These are phyloP conservation scores for Colletotrichum gigasporum DNA, from an alignment of 2,329 filamentous ascomycete species.

Conservation along the genomic window DNA sequence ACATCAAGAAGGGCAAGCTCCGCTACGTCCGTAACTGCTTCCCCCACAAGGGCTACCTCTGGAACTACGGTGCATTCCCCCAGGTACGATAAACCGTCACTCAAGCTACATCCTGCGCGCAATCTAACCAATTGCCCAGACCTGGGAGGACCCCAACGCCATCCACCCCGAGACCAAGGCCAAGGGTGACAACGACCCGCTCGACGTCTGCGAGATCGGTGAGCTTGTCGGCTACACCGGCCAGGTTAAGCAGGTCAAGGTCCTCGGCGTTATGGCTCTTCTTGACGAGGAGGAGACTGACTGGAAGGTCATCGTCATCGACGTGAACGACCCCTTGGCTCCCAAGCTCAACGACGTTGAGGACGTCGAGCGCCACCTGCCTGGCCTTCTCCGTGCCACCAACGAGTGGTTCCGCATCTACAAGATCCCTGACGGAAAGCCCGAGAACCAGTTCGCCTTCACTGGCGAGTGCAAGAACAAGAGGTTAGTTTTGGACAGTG, in stretches of 20 bases:
- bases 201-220: slow-evolving; percentile 99
- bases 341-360: slow-evolving; percentile 98
- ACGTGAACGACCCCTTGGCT: slow-evolving; percentile 96
- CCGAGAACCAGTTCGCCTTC: slow-evolving; percentile 99
- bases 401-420: slow-evolving; percentile 99
- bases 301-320: slow-evolving; percentile 99
- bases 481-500: slow-evolving; percentile 66
- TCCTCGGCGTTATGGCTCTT: slow-evolving; percentile 98
- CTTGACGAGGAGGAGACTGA: slow-evolving; percentile 99
- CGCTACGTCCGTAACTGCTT: slow-evolving; percentile 99
- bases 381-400: slow-evolving; percentile 94
- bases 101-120: not conserved
- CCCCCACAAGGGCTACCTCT: slow-evolving; percentile 99
- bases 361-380: slow-evolving; percentile 98
- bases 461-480: slow-evolving; percentile 99
- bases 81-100: slow-evolving; percentile 68
- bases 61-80: slow-evolving; percentile 99
- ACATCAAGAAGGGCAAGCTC: slow-evolving; percentile 99
- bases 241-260: slow-evolving; percentile 99
- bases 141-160: slow-evolving; percentile 98
- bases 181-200: slow-evolving; percentile 98
- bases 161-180: slow-evolving; percentile 99
- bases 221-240: slow-evolving; percentile 96
- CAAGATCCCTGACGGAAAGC: slow-evolving; percentile 99
- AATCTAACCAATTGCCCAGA: slow-evolving; percentile 61